Percentiles rank a stretch among this genome's conserved stretches.
Conservation (phyloP, 495 filamentous ascomycete genomes). For the Podospora pseudopauciseta region DNA sequence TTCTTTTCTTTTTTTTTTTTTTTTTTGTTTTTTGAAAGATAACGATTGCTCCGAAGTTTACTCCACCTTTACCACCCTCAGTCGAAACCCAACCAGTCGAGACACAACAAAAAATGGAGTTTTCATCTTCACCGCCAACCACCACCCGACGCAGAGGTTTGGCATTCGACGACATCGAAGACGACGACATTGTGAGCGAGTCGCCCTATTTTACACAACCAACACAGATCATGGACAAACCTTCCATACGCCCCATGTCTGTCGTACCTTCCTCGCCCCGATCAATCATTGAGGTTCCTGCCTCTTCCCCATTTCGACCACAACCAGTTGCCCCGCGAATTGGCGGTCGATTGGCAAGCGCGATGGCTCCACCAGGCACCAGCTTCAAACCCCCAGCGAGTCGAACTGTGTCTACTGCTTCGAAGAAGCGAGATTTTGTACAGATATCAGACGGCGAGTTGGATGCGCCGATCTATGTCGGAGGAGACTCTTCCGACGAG, state of each 20-base stretch:
- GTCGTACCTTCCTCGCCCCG: conserved; percentile 37
- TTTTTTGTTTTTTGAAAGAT: not conserved
- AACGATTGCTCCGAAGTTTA: not conserved
- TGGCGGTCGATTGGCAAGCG: conserved; percentile 46
- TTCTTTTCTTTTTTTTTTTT: too few species aligned
- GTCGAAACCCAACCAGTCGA: not conserved
- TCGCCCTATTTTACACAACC: conserved; percentile 56
- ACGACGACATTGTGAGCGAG: conserved; percentile 20
- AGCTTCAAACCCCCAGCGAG: conserved; percentile 53
- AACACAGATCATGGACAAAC: conserved; percentile 58
- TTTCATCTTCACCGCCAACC: conserved; percentile 21
- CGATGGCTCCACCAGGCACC: conserved; percentile 78
- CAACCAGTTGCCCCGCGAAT: conserved; percentile 19
- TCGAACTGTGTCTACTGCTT: conserved; percentile 11
- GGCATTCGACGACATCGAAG: conserved; percentile 25
- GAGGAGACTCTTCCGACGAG: conserved; percentile 41
- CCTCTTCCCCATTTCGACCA: conserved; percentile 66
- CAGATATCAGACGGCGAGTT: conserved; percentile 46
- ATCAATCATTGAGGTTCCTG: conserved; percentile 73
- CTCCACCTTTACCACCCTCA: not conserved
- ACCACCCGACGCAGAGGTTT: conserved; percentile 16
- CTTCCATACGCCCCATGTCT: conserved; percentile 16
- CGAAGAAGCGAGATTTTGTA: conserved; percentile 32
- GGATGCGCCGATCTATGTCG: conserved; percentile 34
- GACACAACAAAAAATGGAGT: conserved; percentile 14